Evolutionary conservation across 2,329 filamentous ascomycete genomes (phyloP).

Genomic region (Fusarium virguliforme): DNA sequence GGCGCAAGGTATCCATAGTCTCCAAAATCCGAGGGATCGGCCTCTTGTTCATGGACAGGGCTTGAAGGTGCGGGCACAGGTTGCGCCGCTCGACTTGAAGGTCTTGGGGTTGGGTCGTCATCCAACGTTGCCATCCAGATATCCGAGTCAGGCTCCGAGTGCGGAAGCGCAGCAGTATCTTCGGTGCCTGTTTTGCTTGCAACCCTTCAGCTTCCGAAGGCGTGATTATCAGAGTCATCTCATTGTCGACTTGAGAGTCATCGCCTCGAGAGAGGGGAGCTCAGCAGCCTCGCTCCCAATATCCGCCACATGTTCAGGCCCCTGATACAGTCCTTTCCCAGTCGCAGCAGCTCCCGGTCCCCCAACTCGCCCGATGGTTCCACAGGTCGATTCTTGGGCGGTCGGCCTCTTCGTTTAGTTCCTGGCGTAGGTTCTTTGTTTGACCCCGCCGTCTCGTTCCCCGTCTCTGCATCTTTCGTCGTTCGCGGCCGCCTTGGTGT

Average conservation of each 20-base stretch:
- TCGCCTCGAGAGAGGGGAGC: conserved; percentile 43
- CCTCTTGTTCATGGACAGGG: conserved; percentile 32
- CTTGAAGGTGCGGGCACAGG: conserved; percentile 31
- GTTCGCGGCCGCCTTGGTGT: conserved; percentile 56
- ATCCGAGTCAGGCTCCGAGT: conserved; percentile 57
- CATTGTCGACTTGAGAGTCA: conserved; percentile 51
- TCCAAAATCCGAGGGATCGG: conserved; percentile 39
- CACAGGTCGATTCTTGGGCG: conserved; percentile 49
- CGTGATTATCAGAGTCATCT: conserved; percentile 49
- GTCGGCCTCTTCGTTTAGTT: conserved; percentile 52
- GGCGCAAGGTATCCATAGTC: conserved; percentile 53
- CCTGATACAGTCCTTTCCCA: conserved; percentile 41
- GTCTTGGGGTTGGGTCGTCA: conserved; percentile 58
- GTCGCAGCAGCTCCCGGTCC: conserved; percentile 35
- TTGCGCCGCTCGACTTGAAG: conserved; percentile 39
- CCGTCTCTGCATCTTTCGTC: conserved; percentile 50
- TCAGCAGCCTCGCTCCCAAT: conserved; percentile 41
- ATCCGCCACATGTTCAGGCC: conserved; percentile 50
- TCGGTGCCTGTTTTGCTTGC: conserved; percentile 26
- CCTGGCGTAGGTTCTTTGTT: conserved; percentile 54
- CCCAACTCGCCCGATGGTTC: conserved; percentile 52
- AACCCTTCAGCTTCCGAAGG: conserved; percentile 44
- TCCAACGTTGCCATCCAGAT: conserved; percentile 64
- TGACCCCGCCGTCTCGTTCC: conserved; percentile 44
- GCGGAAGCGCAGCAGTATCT: conserved; percentile 45